Evolutionary conservation across 1,139 yeast species (phyloP), one percentile per base, ranked within the genome.

Genomic region (Candida tropicalis): DNA sequence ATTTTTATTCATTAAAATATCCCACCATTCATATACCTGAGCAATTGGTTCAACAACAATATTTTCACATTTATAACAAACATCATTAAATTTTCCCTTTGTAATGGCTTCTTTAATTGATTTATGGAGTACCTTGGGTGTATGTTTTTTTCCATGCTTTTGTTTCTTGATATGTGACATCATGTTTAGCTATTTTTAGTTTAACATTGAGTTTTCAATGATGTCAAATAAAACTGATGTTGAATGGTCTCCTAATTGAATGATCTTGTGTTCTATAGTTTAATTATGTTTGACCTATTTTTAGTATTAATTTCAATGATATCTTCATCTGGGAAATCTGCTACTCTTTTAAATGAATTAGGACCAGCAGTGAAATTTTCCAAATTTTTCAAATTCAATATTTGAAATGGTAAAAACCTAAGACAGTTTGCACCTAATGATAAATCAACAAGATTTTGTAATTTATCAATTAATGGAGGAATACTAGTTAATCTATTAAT

Each of bases 21-120:
- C 73, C 77, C 78, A 73, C 79, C 79, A 73, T 48, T 73, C 79
- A 33, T 60, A 53, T 0, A 66, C 68, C 46, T 72, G 74, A 0
- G 76, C 77, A 33, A 58, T 58, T 2, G 78, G 74, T 31, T 72
- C 76, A 2, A 71, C 75, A 2, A 69, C 58, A 13, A 66, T 58
- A 16, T 54, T 49, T 6, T 57, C 50, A 54, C 79, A 73, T 48
- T 65, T 68, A 35, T 64, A 58, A 49, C 79, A 73, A 1, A 53
- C 56, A 42, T 71, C 74, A 11, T 57, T 49, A 45, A 59, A 73
- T 40, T 65, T 64, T 0, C 78, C 78, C 42, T 63, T 66, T 17
- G 62, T 49, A n/a, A 73, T 72, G 0, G 78, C 77, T 32, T 55
- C 52, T 1, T 65, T 64, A 3, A 73, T 70, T 17, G 63, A 43